Conservation (phyloP, 179 eudicot species). For the Beta lomatogona region DNA sequence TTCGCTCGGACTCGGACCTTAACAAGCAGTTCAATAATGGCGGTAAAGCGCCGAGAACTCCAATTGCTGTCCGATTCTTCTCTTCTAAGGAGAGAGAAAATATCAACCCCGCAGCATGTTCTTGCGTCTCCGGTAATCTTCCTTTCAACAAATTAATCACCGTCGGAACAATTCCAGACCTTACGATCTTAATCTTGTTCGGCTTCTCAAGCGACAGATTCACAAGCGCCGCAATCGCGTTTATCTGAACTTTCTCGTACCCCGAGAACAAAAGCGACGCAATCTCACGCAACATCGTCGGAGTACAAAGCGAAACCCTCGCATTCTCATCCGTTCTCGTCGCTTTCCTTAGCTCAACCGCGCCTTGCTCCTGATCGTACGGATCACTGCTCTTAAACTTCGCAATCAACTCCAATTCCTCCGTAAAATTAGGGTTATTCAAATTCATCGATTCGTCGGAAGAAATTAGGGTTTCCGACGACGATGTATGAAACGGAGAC, state of each 20-base stretch:
- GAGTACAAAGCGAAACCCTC: slow-evolving; percentile 58
- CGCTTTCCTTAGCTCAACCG: slow-evolving; percentile 46
- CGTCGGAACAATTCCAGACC: slow-evolving; percentile 71
- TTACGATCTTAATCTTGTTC: slow-evolving; percentile 74
- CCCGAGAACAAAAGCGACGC: slow-evolving; percentile 48
- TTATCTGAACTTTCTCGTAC: slow-evolving; percentile 57
- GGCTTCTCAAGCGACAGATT: slow-evolving; percentile 67
- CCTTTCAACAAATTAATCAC: slow-evolving; percentile 62
- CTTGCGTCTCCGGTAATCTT: slow-evolving; percentile 60
- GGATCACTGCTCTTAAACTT: slow-evolving; percentile 55
- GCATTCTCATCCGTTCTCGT: slow-evolving; percentile 58
- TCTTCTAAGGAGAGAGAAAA: slow-evolving; percentile 79
- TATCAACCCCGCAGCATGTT: slow-evolving; percentile 85
- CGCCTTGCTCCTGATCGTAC: slow-evolving; percentile 58
- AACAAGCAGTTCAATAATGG: slow-evolving; percentile 68
- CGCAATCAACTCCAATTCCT: slow-evolving; percentile 48
- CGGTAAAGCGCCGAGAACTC: slow-evolving; percentile 77
- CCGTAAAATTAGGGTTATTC: slow-evolving; percentile 22
- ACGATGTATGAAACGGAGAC: slow-evolving; percentile 52
- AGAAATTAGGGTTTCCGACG: slow-evolving; percentile 44
- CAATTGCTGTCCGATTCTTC: slow-evolving; percentile 80
- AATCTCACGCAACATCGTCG: slow-evolving; percentile 45
- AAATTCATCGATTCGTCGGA: slow-evolving; percentile 35
- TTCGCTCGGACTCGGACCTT: slow-evolving; percentile 66
- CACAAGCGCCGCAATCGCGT: slow-evolving; percentile 78